Conservation (phyloP, 495 filamentous ascomycete genomes). For the Talaromyces ruber region DNA sequence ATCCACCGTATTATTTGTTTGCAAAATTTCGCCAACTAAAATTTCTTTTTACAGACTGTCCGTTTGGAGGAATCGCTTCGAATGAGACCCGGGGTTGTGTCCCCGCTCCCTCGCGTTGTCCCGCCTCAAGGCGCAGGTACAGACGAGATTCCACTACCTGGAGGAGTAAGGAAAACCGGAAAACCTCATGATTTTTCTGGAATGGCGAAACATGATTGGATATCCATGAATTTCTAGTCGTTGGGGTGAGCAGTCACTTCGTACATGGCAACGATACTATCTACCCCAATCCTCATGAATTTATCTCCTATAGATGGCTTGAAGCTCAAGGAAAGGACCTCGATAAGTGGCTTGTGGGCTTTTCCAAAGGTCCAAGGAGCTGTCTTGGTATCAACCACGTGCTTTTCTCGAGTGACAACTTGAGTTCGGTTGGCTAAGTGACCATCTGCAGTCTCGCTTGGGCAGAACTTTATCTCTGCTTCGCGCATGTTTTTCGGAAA, state of each 20-base stretch:
- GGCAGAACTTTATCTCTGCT: slow-evolving; percentile 10
- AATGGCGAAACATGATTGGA: no score
- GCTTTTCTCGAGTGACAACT: neutral
- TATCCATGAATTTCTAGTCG: slow-evolving; percentile 1
- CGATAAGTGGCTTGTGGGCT: slow-evolving; percentile 15
- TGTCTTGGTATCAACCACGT: slow-evolving; percentile 15
- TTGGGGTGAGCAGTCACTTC: slow-evolving; percentile 18
- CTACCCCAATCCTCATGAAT: slow-evolving; percentile 28
- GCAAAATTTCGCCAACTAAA: neutral
- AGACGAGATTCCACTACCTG: slow-evolving; percentile 17
- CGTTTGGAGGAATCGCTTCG: slow-evolving; percentile 48
- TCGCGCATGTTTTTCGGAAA: slow-evolving; percentile 11
- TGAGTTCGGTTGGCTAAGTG: neutral
- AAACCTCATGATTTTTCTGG: no score
- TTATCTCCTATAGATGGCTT: slow-evolving; percentile 40
- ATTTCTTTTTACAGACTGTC: slow-evolving; percentile 25
- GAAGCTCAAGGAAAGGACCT: slow-evolving; percentile 8
- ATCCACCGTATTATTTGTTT: neutral
- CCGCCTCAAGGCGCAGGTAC: slow-evolving; percentile 18
- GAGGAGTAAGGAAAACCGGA: slow-evolving; percentile 7
- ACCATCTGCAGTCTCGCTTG: slow-evolving; percentile 8
- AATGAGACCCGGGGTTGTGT: slow-evolving; percentile 30
- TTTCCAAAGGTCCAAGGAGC: slow-evolving; percentile 15
- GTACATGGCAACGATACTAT: slow-evolving; percentile 30
- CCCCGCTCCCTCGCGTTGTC: slow-evolving; percentile 30